phyloP scores from a whole-genome alignment of 176 grass and related monocot genomes.

The Triticum urartu region DNA sequence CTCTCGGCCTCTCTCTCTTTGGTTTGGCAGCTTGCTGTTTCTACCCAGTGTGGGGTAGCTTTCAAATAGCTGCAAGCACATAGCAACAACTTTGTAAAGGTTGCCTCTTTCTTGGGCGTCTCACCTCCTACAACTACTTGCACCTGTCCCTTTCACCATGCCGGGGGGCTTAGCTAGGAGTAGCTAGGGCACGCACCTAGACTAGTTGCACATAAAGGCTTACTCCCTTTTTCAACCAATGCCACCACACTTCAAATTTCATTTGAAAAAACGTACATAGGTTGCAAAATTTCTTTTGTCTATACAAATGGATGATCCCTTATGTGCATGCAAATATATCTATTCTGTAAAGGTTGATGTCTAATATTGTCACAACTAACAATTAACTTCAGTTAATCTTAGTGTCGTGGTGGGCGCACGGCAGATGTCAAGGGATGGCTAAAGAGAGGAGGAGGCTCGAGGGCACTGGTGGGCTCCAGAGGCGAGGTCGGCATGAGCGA shows the following conservation, averaged over 20 bases:
- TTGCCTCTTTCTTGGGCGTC: constrained; percentile 14
- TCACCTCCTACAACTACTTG: constrained; percentile 20
- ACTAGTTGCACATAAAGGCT: background rate
- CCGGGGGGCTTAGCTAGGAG: background rate
- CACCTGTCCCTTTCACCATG: constrained; percentile 15
- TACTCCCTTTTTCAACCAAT: background rate
- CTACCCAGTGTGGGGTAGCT: constrained; percentile 23
- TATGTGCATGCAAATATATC: background rate
- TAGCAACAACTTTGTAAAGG: constrained; percentile 22
- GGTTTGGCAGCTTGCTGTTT: constrained; percentile 42
- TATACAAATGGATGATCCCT: background rate
- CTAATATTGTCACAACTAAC: too few relatives aligned
- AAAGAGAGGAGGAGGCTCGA: too few relatives aligned
- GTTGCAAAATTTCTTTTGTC: background rate
- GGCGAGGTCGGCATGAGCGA: too few relatives aligned
- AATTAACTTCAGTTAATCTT: too few relatives aligned
- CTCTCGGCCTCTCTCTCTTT: background rate
- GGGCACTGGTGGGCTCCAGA: too few relatives aligned
- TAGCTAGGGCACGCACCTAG: constrained; percentile 13
- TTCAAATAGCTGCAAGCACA: constrained; percentile 41
- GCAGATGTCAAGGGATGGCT: too few relatives aligned
- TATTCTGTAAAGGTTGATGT: too few relatives aligned
- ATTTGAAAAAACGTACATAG: background rate
- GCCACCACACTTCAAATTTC: background rate
- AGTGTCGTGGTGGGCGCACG: too few relatives aligned